Evolutionary conservation across 2,329 filamentous ascomycete genomes (phyloP), one percentile per base, ranked within the genome.

Genomic region (Aspergillus felis): DNA sequence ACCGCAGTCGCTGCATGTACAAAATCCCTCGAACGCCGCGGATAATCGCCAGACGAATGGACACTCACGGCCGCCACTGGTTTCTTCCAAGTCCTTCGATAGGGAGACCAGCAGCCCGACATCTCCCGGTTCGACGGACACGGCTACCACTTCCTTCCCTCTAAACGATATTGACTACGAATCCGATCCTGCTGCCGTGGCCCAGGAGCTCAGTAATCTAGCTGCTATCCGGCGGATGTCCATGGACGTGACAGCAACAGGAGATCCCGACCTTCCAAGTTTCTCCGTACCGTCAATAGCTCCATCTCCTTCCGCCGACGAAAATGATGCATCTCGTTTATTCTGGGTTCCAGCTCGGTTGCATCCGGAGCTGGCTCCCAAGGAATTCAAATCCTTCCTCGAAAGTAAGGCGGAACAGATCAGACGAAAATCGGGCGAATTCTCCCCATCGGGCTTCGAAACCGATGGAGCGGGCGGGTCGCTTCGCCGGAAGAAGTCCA

Each of bases 311-410:
- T 73, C 74, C 6, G 72, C 71, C 61, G 89, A 95, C 67, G 92
- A 96, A 71, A 89, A 92, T 66, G 93, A 97, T 71, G 86, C 91
- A 7, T 92, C 92, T 2, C 85, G 92, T 61, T 78, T 97, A 58
- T 90, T 97, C 64, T 99, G 94, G 94, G 94, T 99, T 5, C 94
- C 94, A 4, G 94, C 94, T 25, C 86, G 92, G 57, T 83, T 99
- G 28, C 94, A 99, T 68, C 94, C 94, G 0, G 94, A 99, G 74
- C 81, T 99, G 51, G 94, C 94, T 2, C 94, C 94, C 1, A 92
- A 90, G 69, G 94, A 97, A 66, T 99, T 97, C 81, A 97, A 96
- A 75, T 93, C 89, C 1, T 99, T 97, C 65, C 83, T 99, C 2
- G 93, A 99, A 68, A 95, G 92, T 61, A 87, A 92, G 69, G 91